A percentile compares a stretch with the other conserved stretches of the same genome.
These are phyloP conservation scores for Emergomyces orientalis DNA, from an alignment of 2,329 filamentous ascomycete genomes.

Conservation along the genomic window DNA sequence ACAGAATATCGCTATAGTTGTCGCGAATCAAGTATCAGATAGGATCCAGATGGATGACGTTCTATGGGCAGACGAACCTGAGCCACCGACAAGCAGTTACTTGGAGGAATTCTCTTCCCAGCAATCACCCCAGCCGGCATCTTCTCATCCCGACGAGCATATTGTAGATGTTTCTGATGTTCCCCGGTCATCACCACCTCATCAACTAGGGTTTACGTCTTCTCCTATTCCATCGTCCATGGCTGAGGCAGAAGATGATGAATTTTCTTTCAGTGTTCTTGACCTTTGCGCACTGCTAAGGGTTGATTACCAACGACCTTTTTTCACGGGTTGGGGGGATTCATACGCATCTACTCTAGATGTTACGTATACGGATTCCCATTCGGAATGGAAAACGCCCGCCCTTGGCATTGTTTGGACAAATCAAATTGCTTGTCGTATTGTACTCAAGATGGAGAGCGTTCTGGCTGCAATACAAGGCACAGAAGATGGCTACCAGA, in stretches of 20 bases:
- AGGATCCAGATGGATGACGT: constrained; percentile 49
- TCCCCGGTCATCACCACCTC: background rate
- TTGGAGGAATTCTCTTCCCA: constrained; percentile 7
- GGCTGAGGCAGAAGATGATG: constrained; percentile 5
- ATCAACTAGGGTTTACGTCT: constrained; percentile 3
- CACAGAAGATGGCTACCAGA: background rate
- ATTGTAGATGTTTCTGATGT: background rate
- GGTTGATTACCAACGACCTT: constrained; percentile 82
- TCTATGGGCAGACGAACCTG: constrained; percentile 12
- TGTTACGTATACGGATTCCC: background rate
- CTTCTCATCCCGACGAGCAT: background rate
- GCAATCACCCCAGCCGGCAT: constrained; percentile 10
- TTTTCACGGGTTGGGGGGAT: constrained; percentile 94
- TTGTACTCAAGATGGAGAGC: constrained; percentile 68
- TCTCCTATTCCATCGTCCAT: constrained; percentile 2
- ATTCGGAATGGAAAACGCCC: constrained; percentile 57
- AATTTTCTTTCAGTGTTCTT: constrained; percentile 24
- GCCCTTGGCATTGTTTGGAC: constrained; percentile 84
- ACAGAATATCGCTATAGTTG: constrained; percentile 72
- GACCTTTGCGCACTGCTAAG: constrained; percentile 49
- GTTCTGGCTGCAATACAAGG: constrained; percentile 19
- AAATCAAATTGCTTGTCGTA: constrained; percentile 73
- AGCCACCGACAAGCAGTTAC: constrained; percentile 11
- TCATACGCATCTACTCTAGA: constrained; percentile 34
- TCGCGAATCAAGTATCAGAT: constrained; percentile 93